A percentile compares a stretch with the other conserved stretches of the same genome.
phyloP scores from a whole-genome alignment of 1,284 basidiomycete genomes.

The Heterobasidion irregulare region DNA sequence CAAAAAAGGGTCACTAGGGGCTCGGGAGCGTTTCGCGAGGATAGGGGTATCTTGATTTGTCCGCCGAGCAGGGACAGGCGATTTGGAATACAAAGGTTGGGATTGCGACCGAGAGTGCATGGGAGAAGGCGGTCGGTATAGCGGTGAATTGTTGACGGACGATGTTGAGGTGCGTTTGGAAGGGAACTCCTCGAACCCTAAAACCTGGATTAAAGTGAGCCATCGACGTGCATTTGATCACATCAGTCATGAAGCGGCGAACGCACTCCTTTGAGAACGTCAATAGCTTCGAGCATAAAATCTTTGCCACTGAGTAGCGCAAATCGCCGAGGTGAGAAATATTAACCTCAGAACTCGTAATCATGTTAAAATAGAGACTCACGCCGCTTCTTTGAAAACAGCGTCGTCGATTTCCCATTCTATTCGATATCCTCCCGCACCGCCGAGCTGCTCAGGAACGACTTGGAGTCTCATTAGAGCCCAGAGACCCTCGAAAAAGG shows the following conservation, averaged over 20 bases:
- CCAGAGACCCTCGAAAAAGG: slow-evolving; percentile 74
- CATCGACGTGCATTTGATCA: background rate
- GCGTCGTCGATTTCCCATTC: slow-evolving; percentile 81
- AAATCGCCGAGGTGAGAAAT: slow-evolving; percentile 9
- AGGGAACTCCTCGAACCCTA: slow-evolving; percentile 55
- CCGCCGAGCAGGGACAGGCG: slow-evolving; percentile 21
- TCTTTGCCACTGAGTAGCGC: slow-evolving; percentile 57
- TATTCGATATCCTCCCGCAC: slow-evolving; percentile 56
- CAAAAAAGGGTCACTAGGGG: slow-evolving; percentile 72
- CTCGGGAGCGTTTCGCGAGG: slow-evolving; percentile 53
- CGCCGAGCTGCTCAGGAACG: slow-evolving; percentile 63
- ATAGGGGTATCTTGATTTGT: slow-evolving; percentile 31
- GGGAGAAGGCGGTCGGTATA: slow-evolving; percentile 24
- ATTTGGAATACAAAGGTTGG: slow-evolving; percentile 36
- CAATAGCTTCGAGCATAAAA: slow-evolving; percentile 77
- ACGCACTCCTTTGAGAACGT: slow-evolving; percentile 73
- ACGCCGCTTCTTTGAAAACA: slow-evolving; percentile 79
- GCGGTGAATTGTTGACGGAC: slow-evolving; percentile 22
- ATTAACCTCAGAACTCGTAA: slow-evolving; percentile 11
- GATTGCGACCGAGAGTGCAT: slow-evolving; percentile 48
- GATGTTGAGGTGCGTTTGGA: slow-evolving; percentile 32
- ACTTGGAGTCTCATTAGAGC: slow-evolving; percentile 66
- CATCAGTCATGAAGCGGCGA: slow-evolving; percentile 9
- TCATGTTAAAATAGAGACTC: slow-evolving; percentile 25
- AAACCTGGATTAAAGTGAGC: slow-evolving; percentile 17